These are phyloP conservation scores for Aspergillus japonicus DNA, from an alignment of 2,329 filamentous ascomycete genomes.

Conservation along the genomic window DNA sequence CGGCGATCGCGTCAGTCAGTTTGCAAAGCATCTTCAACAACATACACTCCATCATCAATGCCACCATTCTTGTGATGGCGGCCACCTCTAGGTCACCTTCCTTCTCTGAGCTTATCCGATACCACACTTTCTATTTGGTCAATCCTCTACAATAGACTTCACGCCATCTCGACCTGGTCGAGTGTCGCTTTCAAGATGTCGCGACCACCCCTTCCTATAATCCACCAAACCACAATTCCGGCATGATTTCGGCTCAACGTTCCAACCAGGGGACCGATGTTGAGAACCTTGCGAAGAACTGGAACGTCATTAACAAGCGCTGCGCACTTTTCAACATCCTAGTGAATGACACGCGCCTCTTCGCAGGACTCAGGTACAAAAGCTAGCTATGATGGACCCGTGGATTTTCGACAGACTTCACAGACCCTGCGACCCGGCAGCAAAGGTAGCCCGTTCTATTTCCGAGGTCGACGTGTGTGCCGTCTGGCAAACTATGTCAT, in stretches of 20 bases:
- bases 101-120: no score
- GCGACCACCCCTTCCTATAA: neutral
- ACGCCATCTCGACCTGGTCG: conserved; percentile 14
- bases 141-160: conserved; percentile 13
- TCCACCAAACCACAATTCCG: no score
- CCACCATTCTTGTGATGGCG: no score
- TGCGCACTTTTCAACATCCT: neutral
- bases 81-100: no score
- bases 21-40: no score
- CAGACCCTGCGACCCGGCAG: neutral
- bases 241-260: no score
- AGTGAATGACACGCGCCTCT: neutral
- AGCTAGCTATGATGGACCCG: neutral
- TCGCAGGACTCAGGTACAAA: neutral
- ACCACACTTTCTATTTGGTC: neutral
- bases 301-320: neutral
- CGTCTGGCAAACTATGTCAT: conserved; percentile 5
- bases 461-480: conserved; percentile 11
- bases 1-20: no score
- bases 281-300: neutral
- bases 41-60: no score
- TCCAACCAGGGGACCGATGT: neutral
- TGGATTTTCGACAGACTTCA: neutral
- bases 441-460: conserved; percentile 12
- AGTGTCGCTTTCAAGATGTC: conserved; percentile 15